Conservation (phyloP, 768 basidiomycete genomes). For the Leucocoprinus sp. region DNA sequence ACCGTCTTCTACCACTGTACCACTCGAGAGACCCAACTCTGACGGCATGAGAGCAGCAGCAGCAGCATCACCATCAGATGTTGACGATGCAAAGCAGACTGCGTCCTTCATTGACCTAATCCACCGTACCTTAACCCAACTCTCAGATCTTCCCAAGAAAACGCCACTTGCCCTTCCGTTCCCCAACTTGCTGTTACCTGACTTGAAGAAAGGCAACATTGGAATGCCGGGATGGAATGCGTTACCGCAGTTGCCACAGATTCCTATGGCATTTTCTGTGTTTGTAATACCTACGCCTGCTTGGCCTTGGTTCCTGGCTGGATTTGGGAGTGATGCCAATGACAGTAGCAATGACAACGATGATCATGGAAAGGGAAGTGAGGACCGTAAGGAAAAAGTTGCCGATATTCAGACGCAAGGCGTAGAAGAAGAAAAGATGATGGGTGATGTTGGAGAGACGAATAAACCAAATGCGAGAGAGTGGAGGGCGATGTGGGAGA, state of each 20-base stretch:
- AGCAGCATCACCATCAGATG: conserved; percentile 2
- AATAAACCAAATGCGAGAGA: conserved; percentile 41
- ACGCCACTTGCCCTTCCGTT: conserved; percentile 53
- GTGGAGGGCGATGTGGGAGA: conserved; percentile 67
- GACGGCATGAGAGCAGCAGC: too few species aligned
- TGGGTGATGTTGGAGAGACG: conserved; percentile 25
- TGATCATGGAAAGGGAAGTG: conserved; percentile 16
- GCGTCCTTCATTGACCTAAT: conserved; percentile 61
- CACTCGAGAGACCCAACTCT: conserved; percentile 13
- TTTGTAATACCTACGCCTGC: conserved; percentile 61
- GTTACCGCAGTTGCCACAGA: conserved; percentile 59
- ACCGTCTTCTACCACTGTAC: conserved; percentile 11
- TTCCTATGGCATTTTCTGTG: conserved; percentile 75
- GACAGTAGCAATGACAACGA: conserved; percentile 12
- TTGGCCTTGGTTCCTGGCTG: conserved; percentile 59
- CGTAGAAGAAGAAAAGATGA: too few species aligned
- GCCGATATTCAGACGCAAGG: too few species aligned
- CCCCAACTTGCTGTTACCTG: conserved; percentile 46
- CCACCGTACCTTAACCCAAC: conserved; percentile 64
- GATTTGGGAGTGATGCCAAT: conserved; percentile 24
- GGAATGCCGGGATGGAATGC: conserved; percentile 42
- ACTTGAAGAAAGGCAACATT: background rate
- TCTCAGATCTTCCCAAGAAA: conserved; percentile 28
- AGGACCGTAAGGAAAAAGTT: conserved; percentile 21
- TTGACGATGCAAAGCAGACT: conserved; percentile 37